phyloP scores from a whole-genome alignment of 1,284 basidiomycete species.

The Papiliotrema laurentii region DNA sequence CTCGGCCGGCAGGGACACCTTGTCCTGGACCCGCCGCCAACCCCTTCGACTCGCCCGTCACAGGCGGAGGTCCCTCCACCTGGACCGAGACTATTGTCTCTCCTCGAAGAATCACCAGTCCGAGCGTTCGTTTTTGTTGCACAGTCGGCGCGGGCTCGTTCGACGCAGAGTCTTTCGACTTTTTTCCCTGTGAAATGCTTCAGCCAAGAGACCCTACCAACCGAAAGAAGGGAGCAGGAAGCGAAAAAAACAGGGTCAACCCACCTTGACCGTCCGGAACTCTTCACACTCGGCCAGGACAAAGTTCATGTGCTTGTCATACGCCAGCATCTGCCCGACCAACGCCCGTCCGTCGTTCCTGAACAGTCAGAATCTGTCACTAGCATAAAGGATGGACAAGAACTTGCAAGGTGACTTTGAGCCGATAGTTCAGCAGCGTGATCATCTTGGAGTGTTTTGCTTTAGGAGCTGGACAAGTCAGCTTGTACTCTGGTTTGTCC shows the following conservation, averaged over 20 bases:
- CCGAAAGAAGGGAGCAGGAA: no score
- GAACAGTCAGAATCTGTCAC: not conserved
- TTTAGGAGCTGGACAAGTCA: slow-evolving; percentile 58
- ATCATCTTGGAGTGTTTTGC: slow-evolving; percentile 98
- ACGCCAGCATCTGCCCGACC: slow-evolving; percentile 97
- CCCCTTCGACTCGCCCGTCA: slow-evolving; percentile 77
- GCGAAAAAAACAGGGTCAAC: slow-evolving; percentile 9
- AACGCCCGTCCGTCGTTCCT: slow-evolving; percentile 90
- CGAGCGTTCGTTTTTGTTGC: slow-evolving; percentile 93
- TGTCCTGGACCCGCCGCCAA: slow-evolving; percentile 76
- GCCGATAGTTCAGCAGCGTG: slow-evolving; percentile 92
- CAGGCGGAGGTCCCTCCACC: slow-evolving; percentile 96
- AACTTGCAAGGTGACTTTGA: slow-evolving; percentile 81
- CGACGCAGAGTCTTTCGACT: slow-evolving; percentile 41
- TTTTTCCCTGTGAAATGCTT: slow-evolving; percentile 44
- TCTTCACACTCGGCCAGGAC: slow-evolving; percentile 97
- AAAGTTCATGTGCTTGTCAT: slow-evolving; percentile 99
- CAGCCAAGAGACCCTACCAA: no score
- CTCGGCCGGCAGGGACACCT: slow-evolving; percentile 91
- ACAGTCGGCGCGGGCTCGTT: slow-evolving; percentile 67
- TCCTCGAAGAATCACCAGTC: slow-evolving; percentile 91
- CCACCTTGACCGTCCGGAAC: slow-evolving; percentile 69
- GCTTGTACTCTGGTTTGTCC: not conserved
- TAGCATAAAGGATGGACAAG: not conserved
- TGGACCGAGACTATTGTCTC: slow-evolving; percentile 93